Evolutionary conservation across 139 green algal genomes (phyloP), one percentile per base, ranked within the genome.

Genomic region (Coccomyxa sp.): DNA sequence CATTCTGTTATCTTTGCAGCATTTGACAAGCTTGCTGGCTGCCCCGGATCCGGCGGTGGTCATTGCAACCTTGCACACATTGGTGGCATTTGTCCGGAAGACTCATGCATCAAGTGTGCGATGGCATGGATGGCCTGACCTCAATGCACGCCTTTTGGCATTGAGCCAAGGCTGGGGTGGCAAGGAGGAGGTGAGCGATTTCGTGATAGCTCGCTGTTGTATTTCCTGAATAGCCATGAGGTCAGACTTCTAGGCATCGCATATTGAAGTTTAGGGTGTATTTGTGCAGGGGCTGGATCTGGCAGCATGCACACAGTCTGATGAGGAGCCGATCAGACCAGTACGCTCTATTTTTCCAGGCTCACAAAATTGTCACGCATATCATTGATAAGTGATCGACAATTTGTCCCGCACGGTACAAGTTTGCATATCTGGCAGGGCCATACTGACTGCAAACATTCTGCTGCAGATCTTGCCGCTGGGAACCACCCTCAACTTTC

Each of bases 161-260:
- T 80, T 98, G 77, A 88, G 88, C 67, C 87, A 93, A 68, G 90
- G 91, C 17, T 98, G 95, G 95, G 94, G 93, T 27, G 91, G 92
- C n/a, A 93, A 92, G 75, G 93, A 97, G 59, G 88, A 94, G 87
- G 93, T 95, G 80, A 30, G 81, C 16, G 45, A 21, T 7, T 23
- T 76, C 12, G 68, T 88, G 80, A 67, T 16, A 66, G 38, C 30
- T 59, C 28, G 67, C 31, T 67, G 15, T 27, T 14, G 63, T 71
- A 9, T 71, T 9, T 9, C 4, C 18, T 21, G 63, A 71, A 21
- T 51, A 51, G 38, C 38, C 38, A 51, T 51, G 38, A 51, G 38
- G 7, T 7, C 38, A 51, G 38, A 51, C 7, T 51, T 11, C 7
- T 51, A 51, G 38, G 38, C 38, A 51, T 51, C 3, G 38, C 7